Percentiles rank a stretch among this genome's conserved stretches.
phyloP scores from a whole-genome alignment of 2,329 filamentous ascomycete species.

The Cadophora sp. region DNA sequence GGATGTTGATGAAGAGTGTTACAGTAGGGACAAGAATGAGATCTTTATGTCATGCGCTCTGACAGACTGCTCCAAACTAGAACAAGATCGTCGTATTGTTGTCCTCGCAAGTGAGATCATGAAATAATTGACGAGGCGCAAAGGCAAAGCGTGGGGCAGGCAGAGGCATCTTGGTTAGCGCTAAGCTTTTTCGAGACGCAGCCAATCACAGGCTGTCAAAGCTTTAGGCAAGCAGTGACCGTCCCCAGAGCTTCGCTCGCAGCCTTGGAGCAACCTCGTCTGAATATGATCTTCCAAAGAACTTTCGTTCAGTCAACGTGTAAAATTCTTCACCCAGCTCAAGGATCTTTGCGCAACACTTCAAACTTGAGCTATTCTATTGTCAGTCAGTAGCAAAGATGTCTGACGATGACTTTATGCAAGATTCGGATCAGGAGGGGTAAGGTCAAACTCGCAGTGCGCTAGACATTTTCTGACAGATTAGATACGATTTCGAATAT shows the following conservation, averaged over 20 bases:
- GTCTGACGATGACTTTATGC: constrained; percentile 86
- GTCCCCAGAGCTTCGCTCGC: constrained; percentile 1
- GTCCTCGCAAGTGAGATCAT: constrained; percentile 2
- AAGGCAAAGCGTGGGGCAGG: constrained; percentile 9
- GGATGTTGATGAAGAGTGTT: not conserved
- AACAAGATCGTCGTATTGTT: not conserved
- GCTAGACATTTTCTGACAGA: constrained; percentile 31
- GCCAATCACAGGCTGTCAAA: constrained; percentile 15
- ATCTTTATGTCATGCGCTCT: not conserved
- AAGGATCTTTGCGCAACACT: not conserved
- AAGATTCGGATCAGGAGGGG: constrained; percentile 88
- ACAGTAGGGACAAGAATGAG: not conserved
- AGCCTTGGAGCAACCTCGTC: constrained; percentile 19
- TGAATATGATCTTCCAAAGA: not conserved
- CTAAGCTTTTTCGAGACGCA: not conserved
- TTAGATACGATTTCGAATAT: constrained; percentile 93
- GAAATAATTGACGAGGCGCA: constrained; percentile 2
- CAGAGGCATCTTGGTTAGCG: not conserved
- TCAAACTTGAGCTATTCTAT: not conserved
- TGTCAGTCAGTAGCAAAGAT: constrained; percentile 44
- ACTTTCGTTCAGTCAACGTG: not conserved
- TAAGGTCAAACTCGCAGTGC: constrained; percentile 51
- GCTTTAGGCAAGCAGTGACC: constrained; percentile 16
- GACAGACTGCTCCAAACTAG: not conserved
- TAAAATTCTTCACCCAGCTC: not conserved